Base-by-base conservation (phyloP, 2,329 filamentous ascomycete species). In the Teratosphaeria pseudoeucalypti region DNA sequence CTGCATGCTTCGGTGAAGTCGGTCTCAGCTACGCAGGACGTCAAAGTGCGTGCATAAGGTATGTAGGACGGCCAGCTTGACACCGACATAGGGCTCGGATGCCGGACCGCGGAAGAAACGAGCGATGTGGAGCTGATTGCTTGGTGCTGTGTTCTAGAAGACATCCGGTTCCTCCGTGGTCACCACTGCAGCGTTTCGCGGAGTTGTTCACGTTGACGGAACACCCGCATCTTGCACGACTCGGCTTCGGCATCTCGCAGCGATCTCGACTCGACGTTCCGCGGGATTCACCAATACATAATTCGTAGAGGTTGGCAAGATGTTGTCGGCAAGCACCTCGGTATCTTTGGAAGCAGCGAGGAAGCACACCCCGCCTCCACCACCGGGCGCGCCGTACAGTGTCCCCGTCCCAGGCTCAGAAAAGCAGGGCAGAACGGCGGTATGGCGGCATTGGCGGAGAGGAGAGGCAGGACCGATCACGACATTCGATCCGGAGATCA, bases 361-460 rank as follows among this genome's bases (percentile, higher is more conserved):
- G 64, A 82, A 85, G 71, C 75, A 90, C 60, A 75, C 79, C 57
- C 72, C 77, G 59, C 80, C 83, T 16, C 90, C 90, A 55, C 85
- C 89, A 3, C 82, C 86, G 9, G 90, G 90, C 64, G 78, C 83
- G 55, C 89, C 91, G 1, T 94, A 94, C 72, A 88, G 87, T 54
- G 79, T 96, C 14, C 78, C 90, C 12, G 68, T 99, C 23, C 87
- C 90, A 0, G 88, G 88, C 63, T 86, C 87, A 54, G 84, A 89
- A 74, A 78, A 81, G 62, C 85, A 89, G 55, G 88, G 86, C 61
- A 86, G 91, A 66, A 88, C 82, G 56, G 77, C 84, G 54, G 76
- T 95, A 64, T 97, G 97, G 76, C 85, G 94, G 62, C 87, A 96
- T 75, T 95, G 87, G 84, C 83, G 83, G 64, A 86, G 87, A 70